Evolutionary conservation across 441 rosid genomes (phyloP), one percentile per base, ranked within the genome.

Genomic region (Isatis lusitanica): DNA sequence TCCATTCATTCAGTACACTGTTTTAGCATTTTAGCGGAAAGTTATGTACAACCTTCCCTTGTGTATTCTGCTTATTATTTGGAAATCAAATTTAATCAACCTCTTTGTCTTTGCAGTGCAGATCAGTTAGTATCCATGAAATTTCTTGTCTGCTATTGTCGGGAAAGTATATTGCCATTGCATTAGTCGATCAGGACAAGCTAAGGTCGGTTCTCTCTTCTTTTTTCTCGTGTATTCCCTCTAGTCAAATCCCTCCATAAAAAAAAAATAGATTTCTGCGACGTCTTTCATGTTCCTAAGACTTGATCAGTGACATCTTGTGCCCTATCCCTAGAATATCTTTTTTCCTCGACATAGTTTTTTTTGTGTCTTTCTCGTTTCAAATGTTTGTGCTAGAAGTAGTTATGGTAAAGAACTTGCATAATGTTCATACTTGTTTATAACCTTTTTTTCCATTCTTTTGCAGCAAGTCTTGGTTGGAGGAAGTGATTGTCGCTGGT

Each of bases 131-230:
- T 55, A 84, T 82, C 73, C 81, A 83, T 61, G 94, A 92, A 71
- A 83, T 95, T 70, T 83, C 97, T 64, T 80, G 57, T 44, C 78
- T 88, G 82, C 85, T 95, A 56, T 84, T 87, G 76, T 91, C 95
- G 1, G 99, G 94, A 77, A 86, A 83, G 66, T 88, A 83, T 78
- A 81, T 92, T 57, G 96, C 87, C 35, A 92, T 95, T 80, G 99
- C 96, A 2, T 84, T 92, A 78, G 98, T 94, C 73, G 93, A 94
- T 75, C 97, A 90, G 74, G 85, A 83, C 77, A 92, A 90, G 81
- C 83, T 89, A 77, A 89, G 94, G 99, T 92, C 71, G 64, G 40
- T 56, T 33, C 58, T 48, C 44, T n/a, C n/a, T 40, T 50, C 46
- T 12, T 26, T n/a, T 10, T 26, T 56, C 39, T 63, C 39, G 12